Conservation (phyloP, 768 basidiomycete species). For the Termitomyces sp. region DNA sequence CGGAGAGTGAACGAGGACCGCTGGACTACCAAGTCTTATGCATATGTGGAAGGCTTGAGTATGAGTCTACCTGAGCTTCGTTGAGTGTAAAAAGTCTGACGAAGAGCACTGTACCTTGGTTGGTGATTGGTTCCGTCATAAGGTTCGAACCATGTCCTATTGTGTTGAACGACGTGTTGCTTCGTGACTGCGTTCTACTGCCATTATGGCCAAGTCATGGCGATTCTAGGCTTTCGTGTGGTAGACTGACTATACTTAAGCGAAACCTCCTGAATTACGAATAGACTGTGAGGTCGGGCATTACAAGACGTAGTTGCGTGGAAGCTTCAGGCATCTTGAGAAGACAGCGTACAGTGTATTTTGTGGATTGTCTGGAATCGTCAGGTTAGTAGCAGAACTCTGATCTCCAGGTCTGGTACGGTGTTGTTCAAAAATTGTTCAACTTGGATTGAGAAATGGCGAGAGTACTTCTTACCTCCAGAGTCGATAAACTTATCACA, state of each 20-base stretch:
- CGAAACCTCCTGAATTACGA: neutral
- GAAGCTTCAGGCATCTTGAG: no score
- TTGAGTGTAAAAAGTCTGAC: neutral
- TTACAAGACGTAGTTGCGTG: neutral
- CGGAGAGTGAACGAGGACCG: neutral
- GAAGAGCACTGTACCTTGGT: neutral
- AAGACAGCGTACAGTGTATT: no score
- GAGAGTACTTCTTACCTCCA: no score
- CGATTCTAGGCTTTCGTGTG: neutral
- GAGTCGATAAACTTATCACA: no score
- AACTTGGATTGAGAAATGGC: neutral
- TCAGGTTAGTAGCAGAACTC: no score
- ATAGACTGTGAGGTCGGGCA: neutral
- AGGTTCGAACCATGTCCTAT: neutral
- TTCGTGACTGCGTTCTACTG: neutral
- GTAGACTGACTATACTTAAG: neutral
- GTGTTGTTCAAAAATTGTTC: no score
- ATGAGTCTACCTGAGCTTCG: neutral
- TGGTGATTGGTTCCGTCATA: neutral
- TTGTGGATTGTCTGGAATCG: no score
- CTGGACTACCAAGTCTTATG: neutral
- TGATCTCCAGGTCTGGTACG: no score
- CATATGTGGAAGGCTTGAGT: neutral
- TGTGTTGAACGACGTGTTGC: neutral
- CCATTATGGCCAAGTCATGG: neutral